Evolutionary conservation across 2,329 filamentous ascomycete species (phyloP).

Genomic region (Fusarium chlamydosporum): DNA sequence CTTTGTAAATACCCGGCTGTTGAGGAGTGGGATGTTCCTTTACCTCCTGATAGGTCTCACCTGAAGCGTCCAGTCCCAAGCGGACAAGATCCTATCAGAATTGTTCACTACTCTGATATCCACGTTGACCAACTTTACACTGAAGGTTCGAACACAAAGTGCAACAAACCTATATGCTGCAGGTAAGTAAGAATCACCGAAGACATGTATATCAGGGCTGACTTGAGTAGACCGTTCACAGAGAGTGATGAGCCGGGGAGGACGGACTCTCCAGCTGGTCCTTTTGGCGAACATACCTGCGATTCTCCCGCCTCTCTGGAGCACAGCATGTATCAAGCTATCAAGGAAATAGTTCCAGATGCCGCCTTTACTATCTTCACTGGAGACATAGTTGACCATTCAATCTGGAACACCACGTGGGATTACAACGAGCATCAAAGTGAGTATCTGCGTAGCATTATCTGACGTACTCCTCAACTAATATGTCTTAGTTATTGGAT

Average conservation of each 20-base stretch:
- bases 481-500: constrained; percentile 56
- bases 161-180: constrained; percentile 72
- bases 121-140: constrained; percentile 70
- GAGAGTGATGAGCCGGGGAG: constrained; percentile 63
- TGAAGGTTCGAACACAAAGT: constrained; percentile 67
- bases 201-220: not conserved
- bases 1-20: constrained; percentile 66
- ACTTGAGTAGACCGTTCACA: constrained; percentile 59
- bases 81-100: constrained; percentile 62
- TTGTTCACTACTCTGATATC: constrained; percentile 73
- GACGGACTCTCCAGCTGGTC: constrained; percentile 64
- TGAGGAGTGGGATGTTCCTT: constrained; percentile 58
- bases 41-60: constrained; percentile 60
- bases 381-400: constrained; percentile 70
- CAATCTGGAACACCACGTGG: constrained; percentile 62
- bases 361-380: constrained; percentile 71
- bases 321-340: constrained; percentile 68
- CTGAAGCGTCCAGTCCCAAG: constrained; percentile 58
- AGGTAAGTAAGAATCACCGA: constrained; percentile 52
- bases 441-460: constrained; percentile 28
- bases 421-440: constrained; percentile 53
- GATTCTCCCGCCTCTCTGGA: constrained; percentile 66
- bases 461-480: not conserved
- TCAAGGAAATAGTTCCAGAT: constrained; percentile 61
- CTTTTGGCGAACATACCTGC: constrained; percentile 67